Conservation (phyloP, 192 early-diverging fungal genomes). For the Coemansia sp. region DNA sequence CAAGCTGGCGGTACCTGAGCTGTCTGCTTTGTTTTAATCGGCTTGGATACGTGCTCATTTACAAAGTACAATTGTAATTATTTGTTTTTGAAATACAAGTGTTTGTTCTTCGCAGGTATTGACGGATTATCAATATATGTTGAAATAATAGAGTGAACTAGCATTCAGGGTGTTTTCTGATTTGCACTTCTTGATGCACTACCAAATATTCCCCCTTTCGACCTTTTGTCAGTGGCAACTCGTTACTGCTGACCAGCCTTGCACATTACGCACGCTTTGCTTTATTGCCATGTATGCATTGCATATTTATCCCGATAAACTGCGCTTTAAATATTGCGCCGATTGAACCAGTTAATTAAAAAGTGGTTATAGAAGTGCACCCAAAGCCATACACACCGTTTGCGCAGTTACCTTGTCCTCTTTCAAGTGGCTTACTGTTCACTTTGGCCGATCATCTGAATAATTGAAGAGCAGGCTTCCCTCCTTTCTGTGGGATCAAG, state of each 20-base stretch:
- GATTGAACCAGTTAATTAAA: background rate
- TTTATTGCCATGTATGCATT: background rate
- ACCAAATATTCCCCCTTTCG: background rate
- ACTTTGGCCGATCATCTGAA: background rate
- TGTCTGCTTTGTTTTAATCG: background rate
- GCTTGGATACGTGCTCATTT: background rate
- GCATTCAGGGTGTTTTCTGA: background rate
- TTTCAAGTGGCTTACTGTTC: background rate
- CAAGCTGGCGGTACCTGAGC: background rate
- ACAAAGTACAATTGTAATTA: background rate
- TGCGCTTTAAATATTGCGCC: background rate
- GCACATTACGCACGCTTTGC: background rate
- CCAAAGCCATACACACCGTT: background rate
- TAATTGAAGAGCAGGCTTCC: background rate
- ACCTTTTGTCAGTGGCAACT: background rate
- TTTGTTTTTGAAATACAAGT: background rate
- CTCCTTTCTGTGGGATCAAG: background rate
- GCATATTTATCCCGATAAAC: background rate
- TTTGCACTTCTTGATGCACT: background rate
- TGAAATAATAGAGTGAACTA: background rate
- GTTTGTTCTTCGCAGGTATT: background rate
- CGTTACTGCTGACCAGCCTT: background rate
- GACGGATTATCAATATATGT: background rate
- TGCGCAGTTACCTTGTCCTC: background rate
- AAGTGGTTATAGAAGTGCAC: background rate